Conservation (phyloP, 495 filamentous ascomycete species). For the Aspergillus sclerotiicarbonarius region DNA sequence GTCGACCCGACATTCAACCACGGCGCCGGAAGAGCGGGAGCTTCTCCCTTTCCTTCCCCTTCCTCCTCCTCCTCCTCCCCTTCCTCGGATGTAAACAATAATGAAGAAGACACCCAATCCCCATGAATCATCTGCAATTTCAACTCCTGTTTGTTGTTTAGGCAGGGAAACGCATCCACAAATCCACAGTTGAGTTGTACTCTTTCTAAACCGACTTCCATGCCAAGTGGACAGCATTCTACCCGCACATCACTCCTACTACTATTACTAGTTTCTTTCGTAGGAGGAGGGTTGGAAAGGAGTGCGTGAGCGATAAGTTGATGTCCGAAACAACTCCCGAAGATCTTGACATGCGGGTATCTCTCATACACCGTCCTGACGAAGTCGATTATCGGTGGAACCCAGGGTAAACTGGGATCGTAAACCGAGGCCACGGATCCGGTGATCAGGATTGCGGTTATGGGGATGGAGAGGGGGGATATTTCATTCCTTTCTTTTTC, state of each 20-base stretch:
- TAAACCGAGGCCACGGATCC: conserved; percentile 38
- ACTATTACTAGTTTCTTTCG: not conserved
- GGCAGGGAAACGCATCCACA: conserved; percentile 21
- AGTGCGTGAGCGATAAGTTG: conserved; percentile 44
- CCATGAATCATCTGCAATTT: conserved; percentile 24
- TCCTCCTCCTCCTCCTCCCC: too few species aligned
- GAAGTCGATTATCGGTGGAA: conserved; percentile 27
- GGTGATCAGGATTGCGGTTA: conserved; percentile 43
- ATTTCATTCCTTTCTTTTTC: conserved; percentile 5
- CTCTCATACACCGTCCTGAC: conserved; percentile 33
- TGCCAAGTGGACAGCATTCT: conserved; percentile 25
- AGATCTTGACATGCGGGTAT: conserved; percentile 44
- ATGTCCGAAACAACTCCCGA: conserved; percentile 52
- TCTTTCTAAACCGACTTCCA: conserved; percentile 39
- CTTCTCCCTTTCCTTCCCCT: too few species aligned
- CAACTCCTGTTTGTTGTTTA: not conserved
- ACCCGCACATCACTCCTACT: conserved; percentile 26
- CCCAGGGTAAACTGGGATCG: conserved; percentile 30
- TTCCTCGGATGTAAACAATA: too few species aligned
- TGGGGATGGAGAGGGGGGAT: conserved; percentile 19
- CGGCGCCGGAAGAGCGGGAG: conserved; percentile 14
- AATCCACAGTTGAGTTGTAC: conserved; percentile 33
- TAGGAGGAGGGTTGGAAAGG: conserved; percentile 17
- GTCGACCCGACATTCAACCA: conserved; percentile 39
- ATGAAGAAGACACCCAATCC: conserved; percentile 15